Percentiles rank a stretch among this genome's conserved stretches.
Conservation (phyloP, 83 land plant genomes). For the Picea engelmannii region DNA sequence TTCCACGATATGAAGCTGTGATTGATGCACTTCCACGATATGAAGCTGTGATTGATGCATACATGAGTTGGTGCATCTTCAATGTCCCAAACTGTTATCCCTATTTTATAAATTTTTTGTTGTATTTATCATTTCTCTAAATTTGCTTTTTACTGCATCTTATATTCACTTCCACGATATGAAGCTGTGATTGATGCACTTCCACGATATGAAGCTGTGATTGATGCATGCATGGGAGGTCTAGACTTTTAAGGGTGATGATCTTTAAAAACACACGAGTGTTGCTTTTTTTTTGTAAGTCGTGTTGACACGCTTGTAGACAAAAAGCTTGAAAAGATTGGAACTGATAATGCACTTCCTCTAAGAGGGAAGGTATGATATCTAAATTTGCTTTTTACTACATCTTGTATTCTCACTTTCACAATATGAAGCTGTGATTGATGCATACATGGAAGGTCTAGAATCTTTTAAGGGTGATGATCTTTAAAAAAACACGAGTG, state of each 20-base stretch:
- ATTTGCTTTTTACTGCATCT: conserved; percentile 40
- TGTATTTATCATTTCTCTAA: not conserved
- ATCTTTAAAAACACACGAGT: conserved; percentile 88
- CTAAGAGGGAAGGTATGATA: conserved; percentile 89
- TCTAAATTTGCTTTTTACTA: not conserved
- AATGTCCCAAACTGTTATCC: not conserved
- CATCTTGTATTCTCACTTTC: conserved; percentile 86
- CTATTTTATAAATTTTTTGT: too few species aligned
- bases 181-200: too few species aligned
- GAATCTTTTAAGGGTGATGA: conserved; percentile 70
- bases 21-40: conserved; percentile 47
- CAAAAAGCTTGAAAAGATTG: conserved; percentile 88
- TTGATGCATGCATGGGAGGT: too few species aligned
- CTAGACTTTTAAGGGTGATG: conserved; percentile 68
- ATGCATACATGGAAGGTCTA: too few species aligned
- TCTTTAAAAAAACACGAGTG: conserved; percentile 93
- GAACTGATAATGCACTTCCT: conserved; percentile 87
- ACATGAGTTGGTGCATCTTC: conserved; percentile 25
- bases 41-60: conserved; percentile 62
- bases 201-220: too few species aligned
- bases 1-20: conserved; percentile 9
- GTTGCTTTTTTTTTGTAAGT: conserved; percentile 76
- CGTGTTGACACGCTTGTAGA: conserved; percentile 62
- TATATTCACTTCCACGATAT: conserved; percentile 50
- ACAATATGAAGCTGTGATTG: too few species aligned